Conservation (phyloP, 169 alveolate species). For the Pseudocohnilembus persalinus region DNA sequence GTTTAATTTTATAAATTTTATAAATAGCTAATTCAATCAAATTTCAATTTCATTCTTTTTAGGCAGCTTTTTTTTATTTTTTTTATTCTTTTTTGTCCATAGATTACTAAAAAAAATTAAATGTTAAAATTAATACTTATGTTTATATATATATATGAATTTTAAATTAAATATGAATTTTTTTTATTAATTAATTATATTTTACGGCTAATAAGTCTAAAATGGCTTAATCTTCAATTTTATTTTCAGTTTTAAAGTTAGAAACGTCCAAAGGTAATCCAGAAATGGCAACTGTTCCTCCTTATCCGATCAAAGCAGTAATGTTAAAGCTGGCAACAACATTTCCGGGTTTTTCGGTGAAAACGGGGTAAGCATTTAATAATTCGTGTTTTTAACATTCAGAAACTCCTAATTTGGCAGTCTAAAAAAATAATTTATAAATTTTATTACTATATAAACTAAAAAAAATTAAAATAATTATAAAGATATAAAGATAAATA, state of each 20-base stretch:
- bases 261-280: slow-evolving; percentile 62
- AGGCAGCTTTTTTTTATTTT: slow-evolving; percentile 1
- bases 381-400: slow-evolving; percentile 96
- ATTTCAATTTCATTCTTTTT: background rate
- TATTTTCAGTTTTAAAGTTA: slow-evolving; percentile 59
- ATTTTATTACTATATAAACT: too few relatives aligned
- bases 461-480: too few relatives aligned
- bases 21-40: too few relatives aligned
- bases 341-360: slow-evolving; percentile 89
- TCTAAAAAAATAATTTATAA: slow-evolving; percentile 33
- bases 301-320: slow-evolving; percentile 89
- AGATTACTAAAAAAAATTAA: slow-evolving; percentile 2
- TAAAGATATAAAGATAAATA: too few relatives aligned
- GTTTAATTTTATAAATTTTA: too few relatives aligned
- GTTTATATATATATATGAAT: too few relatives aligned
- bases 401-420: slow-evolving; percentile 94
- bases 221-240: slow-evolving; percentile 54
- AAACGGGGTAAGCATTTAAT: slow-evolving; percentile 92
- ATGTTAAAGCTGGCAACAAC: slow-evolving; percentile 93
- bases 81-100: slow-evolving; percentile 28
- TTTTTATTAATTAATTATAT: background rate
- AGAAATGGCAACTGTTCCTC: slow-evolving; percentile 75
- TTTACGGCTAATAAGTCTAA: slow-evolving; percentile 22
- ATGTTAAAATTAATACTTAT: too few relatives aligned
- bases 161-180: too few relatives aligned